Conservation (phyloP, 2,329 filamentous ascomycete species). For the Fusarium domesticum region DNA sequence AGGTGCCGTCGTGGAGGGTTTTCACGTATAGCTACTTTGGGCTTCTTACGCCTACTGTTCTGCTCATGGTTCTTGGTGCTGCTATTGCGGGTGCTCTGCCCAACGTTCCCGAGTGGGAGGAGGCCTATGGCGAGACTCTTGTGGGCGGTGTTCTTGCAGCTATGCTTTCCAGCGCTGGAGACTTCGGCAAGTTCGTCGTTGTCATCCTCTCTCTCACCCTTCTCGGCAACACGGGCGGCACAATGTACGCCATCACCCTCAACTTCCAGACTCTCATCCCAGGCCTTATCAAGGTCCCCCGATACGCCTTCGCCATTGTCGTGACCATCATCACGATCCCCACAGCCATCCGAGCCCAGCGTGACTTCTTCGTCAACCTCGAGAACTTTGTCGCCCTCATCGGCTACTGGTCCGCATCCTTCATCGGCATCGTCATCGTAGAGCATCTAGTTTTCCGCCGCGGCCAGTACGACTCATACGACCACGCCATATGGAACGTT, state of each 20-base stretch:
- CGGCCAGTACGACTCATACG: constrained; percentile 43
- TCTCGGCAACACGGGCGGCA: constrained; percentile 57
- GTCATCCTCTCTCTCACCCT: constrained; percentile 57
- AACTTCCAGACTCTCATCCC: constrained; percentile 63
- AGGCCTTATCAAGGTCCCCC: constrained; percentile 52
- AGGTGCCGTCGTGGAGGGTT: constrained; percentile 49
- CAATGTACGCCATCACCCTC: constrained; percentile 60
- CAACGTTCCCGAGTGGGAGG: constrained; percentile 52
- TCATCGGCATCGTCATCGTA: constrained; percentile 47
- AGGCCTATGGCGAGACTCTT: constrained; percentile 50
- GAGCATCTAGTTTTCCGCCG: constrained; percentile 50
- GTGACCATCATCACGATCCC: constrained; percentile 59
- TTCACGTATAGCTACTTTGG: constrained; percentile 58
- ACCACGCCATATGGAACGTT: constrained; percentile 48
- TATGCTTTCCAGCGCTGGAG: constrained; percentile 56
- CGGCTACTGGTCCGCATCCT: constrained; percentile 57
- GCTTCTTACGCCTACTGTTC: constrained; percentile 51
- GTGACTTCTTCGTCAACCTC: constrained; percentile 55
- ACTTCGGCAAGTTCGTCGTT: constrained; percentile 61
- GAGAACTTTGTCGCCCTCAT: constrained; percentile 57
- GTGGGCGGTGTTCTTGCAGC: constrained; percentile 58
- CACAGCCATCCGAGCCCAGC: constrained; percentile 53
- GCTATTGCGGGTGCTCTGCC: constrained; percentile 61
- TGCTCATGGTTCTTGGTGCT: constrained; percentile 61
- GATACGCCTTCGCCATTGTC: constrained; percentile 55